Evolutionary conservation across 768 basidiomycete species (phyloP).

Genomic region (Mrakia blollopis): DNA sequence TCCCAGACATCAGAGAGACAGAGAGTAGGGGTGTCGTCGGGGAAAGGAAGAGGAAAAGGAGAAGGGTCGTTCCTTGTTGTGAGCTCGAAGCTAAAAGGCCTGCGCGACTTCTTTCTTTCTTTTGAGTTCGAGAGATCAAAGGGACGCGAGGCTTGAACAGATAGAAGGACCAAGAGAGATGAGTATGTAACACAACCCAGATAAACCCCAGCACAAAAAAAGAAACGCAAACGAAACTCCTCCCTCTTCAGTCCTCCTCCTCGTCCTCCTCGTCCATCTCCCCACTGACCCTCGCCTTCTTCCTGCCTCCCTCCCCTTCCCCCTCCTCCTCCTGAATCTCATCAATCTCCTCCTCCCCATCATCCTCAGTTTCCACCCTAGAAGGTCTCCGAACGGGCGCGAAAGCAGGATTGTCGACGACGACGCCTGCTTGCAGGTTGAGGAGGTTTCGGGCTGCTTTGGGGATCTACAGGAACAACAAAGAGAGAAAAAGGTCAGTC

Average conservation of each 20-base stretch:
- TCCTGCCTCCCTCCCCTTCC: not conserved
- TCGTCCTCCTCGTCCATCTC: not conserved
- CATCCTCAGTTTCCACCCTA: not conserved
- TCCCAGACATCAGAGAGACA: constrained; percentile 2
- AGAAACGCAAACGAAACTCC: not conserved
- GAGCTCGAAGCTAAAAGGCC: not conserved
- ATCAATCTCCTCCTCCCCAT: not conserved
- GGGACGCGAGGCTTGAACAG: not conserved
- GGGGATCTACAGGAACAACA: not conserved
- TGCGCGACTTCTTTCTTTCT: not conserved
- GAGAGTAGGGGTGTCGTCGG: too few relatives aligned
- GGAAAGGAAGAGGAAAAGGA: not conserved
- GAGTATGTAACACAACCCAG: not conserved
- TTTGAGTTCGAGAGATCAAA: not conserved
- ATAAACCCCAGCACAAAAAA: too few relatives aligned
- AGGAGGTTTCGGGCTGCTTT: not conserved
- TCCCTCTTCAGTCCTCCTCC: not conserved
- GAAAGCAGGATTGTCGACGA: not conserved
- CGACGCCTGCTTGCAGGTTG: not conserved
- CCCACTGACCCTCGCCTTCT: not conserved
- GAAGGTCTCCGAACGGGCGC: not conserved
- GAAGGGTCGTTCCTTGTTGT: not conserved
- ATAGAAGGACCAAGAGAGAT: not conserved
- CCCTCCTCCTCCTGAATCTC: not conserved
- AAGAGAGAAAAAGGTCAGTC: not conserved